These are phyloP conservation scores for Herpotrichia juniperi DNA, from an alignment of 2,329 filamentous ascomycete species.

Conservation along the genomic window DNA sequence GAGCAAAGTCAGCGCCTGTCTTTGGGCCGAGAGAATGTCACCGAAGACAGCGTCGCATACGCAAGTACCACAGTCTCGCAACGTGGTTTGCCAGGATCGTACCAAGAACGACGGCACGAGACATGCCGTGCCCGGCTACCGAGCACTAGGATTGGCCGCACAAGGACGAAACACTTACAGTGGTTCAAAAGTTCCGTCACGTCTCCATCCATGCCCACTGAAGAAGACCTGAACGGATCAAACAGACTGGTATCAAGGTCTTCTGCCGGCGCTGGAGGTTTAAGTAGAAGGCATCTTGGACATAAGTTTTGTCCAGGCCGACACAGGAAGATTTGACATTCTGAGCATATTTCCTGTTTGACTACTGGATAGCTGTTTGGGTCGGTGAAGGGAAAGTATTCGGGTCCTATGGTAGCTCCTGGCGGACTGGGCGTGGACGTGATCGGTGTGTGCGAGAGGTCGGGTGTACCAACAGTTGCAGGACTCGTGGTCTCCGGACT, in stretches of 20 bases:
- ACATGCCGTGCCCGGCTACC: constrained; percentile 12
- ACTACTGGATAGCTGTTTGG: constrained; percentile 17
- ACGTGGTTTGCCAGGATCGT: constrained; percentile 7
- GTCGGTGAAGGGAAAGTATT: constrained; percentile 26
- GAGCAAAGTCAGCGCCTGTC: constrained; percentile 22
- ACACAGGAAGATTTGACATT: constrained; percentile 38
- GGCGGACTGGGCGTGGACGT: constrained; percentile 41
- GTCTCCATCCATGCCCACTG: constrained; percentile 31
- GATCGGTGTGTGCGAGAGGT: constrained; percentile 31
- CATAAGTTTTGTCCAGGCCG: constrained; percentile 37
- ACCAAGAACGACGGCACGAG: constrained; percentile 1
- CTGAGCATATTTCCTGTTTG: constrained; percentile 31
- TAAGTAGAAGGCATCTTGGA: constrained; percentile 32
- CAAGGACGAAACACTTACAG: constrained; percentile 36
- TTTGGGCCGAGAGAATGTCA: constrained; percentile 1
- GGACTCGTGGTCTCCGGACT: constrained; percentile 35
- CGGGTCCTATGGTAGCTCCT: constrained; percentile 15
- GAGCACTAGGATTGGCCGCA: constrained; percentile 11
- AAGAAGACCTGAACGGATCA: constrained; percentile 40
- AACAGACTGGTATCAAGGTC: constrained; percentile 34
- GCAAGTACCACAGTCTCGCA: background rate
- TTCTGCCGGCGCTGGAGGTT: constrained; percentile 21
- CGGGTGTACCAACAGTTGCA: constrained; percentile 34
- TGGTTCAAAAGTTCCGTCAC: constrained; percentile 42
- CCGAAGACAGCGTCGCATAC: constrained; percentile 2